Base-by-base conservation (phyloP, 129 eudicot genomes). In the Heracleum sosnowskyi region DNA sequence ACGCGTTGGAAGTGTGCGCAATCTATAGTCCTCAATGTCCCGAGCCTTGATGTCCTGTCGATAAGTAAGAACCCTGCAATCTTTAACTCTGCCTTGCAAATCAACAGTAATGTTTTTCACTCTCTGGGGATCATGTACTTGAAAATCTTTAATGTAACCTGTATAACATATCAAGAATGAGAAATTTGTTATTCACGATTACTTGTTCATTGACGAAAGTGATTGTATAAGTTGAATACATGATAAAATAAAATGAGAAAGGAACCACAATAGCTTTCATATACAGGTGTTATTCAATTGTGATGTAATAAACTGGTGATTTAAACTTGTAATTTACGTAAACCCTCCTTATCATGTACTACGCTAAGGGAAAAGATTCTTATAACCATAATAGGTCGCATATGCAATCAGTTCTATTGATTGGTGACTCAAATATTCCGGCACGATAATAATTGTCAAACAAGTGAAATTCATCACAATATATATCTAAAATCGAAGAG, bases 11-110 rank as follows among this genome's bases (percentile, higher is more conserved):
- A 95, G 97, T 1, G 82, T 76, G 8, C 88, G 90, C n/a, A 81
- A 74, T 64, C 86, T 87, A 85, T 91, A 95, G 47, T 85, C 75
- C 88, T 95, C 89, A 69, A 95, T 83, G 37, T 90, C 90, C 36
- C 81, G 86, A 69, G 94, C 98, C 83, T 95, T 91, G 76, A 95
- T 82, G 76, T 95, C 98, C 80, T 95, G 98, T 72, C 98, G 87
- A 68, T 95, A 90, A 41, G 96, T 91, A 31, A 95, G 81, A 76
- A 91, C 98, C 79, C 96, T 88, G 47, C 97, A 91, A 82, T 95
- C 97, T 22, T 90, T 91, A 42, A 95, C 86, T 86, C 96, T 87
- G 18, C 98, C 98, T 24, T 79, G 82, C 71, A 95, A 86, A 80
- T 90, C 86, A 57, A 95, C 98, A 31, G 88, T 83, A 84, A 90